These are phyloP conservation scores for Sinapis alba DNA, from an alignment of 441 rosid genomes.

Conservation along the genomic window DNA sequence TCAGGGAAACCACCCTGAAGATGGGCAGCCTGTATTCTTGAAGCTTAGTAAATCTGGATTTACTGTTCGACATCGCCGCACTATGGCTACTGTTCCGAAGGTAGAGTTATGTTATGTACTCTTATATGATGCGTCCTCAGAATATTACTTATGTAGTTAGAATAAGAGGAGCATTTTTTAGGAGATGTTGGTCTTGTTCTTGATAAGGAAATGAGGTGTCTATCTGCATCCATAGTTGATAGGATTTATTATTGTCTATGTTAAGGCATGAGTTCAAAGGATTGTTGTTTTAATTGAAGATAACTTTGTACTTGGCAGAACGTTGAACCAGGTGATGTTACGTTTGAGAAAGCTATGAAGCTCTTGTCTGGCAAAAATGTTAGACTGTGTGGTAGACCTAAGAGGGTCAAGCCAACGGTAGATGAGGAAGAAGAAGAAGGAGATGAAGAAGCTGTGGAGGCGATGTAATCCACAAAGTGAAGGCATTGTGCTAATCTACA, in stretches of 20 bases:
- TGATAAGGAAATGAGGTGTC: slow-evolving; percentile 14
- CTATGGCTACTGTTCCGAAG: slow-evolving; percentile 89
- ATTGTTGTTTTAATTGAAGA: slow-evolving; percentile 15
- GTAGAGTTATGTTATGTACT: slow-evolving; percentile 42
- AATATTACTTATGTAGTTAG: slow-evolving; percentile 15
- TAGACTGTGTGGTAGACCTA: slow-evolving; percentile 74
- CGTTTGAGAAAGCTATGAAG: slow-evolving; percentile 75
- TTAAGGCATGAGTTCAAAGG: slow-evolving; percentile 18
- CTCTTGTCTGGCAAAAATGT: slow-evolving; percentile 67
- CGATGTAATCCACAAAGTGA: slow-evolving; percentile 28
- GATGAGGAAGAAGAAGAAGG: slow-evolving; percentile 43
- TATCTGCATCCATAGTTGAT: slow-evolving; percentile 10
- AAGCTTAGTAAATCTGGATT: slow-evolving; percentile 74
- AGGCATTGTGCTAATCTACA: slow-evolving; percentile 10
- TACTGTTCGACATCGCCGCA: slow-evolving; percentile 70
- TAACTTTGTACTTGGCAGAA: slow-evolving; percentile 56
- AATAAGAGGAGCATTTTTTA: slow-evolving; percentile 16
- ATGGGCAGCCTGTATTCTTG: slow-evolving; percentile 72
- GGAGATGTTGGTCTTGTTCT: neutral
- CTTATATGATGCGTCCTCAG: slow-evolving; percentile 16
- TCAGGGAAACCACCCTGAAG: slow-evolving; percentile 90
- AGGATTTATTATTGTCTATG: slow-evolving; percentile 17
- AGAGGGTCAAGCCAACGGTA: slow-evolving; percentile 52
- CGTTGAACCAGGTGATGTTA: slow-evolving; percentile 58
- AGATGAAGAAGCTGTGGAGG: slow-evolving; percentile 49